Evolutionary conservation across 2,329 filamentous ascomycete species (phyloP), one percentile per base, ranked within the genome.

Genomic region (Didymosphaeria variabile): DNA sequence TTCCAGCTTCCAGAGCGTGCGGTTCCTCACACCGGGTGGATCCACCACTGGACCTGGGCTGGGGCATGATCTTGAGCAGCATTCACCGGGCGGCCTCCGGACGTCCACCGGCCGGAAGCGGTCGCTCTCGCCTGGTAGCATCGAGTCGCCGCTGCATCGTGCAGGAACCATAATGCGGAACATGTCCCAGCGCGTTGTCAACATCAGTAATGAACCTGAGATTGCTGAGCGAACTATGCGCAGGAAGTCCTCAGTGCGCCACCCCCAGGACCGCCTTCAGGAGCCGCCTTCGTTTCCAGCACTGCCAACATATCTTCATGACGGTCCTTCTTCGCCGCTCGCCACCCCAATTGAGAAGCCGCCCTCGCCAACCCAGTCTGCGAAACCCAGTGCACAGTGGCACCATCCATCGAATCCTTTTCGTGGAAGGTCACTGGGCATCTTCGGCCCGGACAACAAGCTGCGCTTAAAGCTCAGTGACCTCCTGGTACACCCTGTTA

Each of bases 131-230:
- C 80, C 82, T 13, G 76, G 78, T 40, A 73, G 76, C 19, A 73
- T 77, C 17, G 80, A 79, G 40, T 84, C 82, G 42, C 80, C 83
- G 23, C 74, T 86, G 50, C 76, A 79, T 49, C 76, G 84, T 58
- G 84, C 83, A 42, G 80, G 82, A 26, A 84, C 82, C 61, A 82
- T 86, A 72, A 74, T 85, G 73, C 78, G 83, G 65, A 88, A 88
- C 67, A 97, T 99, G 88, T 98, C 96, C 34, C 94, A 97, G 81
- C 92, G 95, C 82, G 94, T 99, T 58, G 95, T 99, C 73, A 98
- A 98, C 74, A 87, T 99, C 70, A 97, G 93, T 79, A 97, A 97
- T 74, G 95, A 98, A 72, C 90, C 90, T 5, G 92, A 97, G 69
- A 82, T 92, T 21, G 84, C 94, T 17, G 93, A 97, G 75, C 88